A percentile compares a stretch with the other conserved stretches of the same genome.
Conservation (phyloP, 1,284 basidiomycete species). For the Puccinia brachypodii region DNA sequence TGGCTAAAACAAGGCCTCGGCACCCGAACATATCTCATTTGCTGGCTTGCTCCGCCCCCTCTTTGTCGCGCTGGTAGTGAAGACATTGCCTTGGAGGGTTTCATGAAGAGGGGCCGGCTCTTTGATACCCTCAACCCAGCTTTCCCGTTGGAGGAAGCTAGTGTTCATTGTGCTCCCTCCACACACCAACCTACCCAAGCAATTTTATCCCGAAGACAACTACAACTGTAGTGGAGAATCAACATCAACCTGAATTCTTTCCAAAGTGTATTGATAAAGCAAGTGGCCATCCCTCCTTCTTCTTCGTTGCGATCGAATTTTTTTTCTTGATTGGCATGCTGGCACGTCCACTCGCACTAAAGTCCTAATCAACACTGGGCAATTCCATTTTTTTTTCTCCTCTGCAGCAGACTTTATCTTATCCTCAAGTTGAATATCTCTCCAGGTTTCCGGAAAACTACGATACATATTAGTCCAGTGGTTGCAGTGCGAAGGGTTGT, state of each 20-base stretch:
- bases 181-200: background rate
- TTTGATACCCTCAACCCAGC: background rate
- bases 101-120: conserved; percentile 13
- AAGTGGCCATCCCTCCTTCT: background rate
- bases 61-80: conserved; percentile 2
- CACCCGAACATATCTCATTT: background rate
- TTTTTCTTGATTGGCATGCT: background rate
- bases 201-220: background rate
- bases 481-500: background rate
- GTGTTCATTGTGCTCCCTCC: background rate
- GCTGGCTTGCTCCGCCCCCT: background rate
- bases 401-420: too few relatives aligned
- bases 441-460: background rate
- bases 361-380: background rate
- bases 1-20: conserved; percentile 8
- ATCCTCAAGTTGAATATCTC: background rate
- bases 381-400: too few relatives aligned
- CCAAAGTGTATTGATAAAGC: background rate
- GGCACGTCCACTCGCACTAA: background rate
- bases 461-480: too few relatives aligned
- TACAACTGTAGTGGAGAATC: background rate
- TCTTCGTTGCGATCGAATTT: background rate
- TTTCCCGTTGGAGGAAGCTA: background rate
- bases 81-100: background rate
- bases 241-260: background rate